phyloP scores from a whole-genome alignment of 2,329 filamentous ascomycete genomes.

The Arthrobotrys pseudoclavata region DNA sequence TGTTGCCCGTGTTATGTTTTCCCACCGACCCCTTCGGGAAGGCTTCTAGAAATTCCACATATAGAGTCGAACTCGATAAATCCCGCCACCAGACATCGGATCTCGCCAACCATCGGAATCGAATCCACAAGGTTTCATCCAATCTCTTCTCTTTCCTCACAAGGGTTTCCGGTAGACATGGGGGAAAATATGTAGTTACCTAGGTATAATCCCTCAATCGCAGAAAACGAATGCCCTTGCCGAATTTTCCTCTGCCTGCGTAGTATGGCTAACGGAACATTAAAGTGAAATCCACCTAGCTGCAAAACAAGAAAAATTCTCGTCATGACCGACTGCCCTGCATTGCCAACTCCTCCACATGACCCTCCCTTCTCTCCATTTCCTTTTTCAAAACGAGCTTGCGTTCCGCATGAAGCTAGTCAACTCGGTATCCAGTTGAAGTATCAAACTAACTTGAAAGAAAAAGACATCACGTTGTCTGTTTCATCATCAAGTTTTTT shows the following conservation, averaged over 20 bases:
- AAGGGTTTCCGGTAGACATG: neutral
- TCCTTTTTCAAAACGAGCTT: neutral
- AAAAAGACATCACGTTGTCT: neutral
- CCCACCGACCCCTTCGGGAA: neutral
- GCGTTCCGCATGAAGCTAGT: conserved; percentile 20
- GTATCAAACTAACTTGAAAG: neutral
- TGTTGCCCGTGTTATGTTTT: conserved; percentile 8
- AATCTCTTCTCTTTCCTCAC: conserved; percentile 1
- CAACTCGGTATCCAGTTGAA: neutral
- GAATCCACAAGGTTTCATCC: conserved; percentile 15
- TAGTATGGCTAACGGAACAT: too few relatives aligned
- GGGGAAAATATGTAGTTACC: neutral
- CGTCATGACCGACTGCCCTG: neutral
- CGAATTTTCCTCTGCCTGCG: too few relatives aligned
- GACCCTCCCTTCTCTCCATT: neutral
- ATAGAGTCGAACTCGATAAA: neutral
- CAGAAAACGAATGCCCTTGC: too few relatives aligned
- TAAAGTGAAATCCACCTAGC: too few relatives aligned
- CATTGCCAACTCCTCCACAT: neutral
- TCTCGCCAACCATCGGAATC: conserved; percentile 47
- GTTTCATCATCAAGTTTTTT: neutral
- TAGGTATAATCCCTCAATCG: neutral
- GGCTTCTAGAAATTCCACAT: conserved; percentile 30
- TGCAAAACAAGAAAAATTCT: neutral
- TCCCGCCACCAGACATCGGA: conserved; percentile 18